Evolutionary conservation across 768 basidiomycete genomes (phyloP).

Genomic region (Tylopilus cervinicoccineus): DNA sequence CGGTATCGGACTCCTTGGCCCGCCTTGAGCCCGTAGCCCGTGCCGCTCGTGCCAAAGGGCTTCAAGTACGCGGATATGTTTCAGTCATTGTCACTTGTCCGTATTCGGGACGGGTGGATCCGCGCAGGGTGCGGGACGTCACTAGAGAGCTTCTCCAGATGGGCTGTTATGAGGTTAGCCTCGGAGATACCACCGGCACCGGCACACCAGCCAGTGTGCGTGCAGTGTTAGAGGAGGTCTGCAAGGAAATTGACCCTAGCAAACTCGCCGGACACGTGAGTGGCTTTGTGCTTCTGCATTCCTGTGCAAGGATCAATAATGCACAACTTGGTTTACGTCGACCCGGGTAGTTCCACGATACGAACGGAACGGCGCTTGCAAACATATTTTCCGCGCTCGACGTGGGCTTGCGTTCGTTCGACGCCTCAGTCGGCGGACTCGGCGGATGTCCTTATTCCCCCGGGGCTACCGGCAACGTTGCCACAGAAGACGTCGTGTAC

Average conservation of each 20-base stretch:
- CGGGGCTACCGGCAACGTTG: conserved; percentile 92
- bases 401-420: conserved; percentile 77
- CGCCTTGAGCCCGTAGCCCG: conserved; percentile 59
- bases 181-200: conserved; percentile 90
- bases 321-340: background rate
- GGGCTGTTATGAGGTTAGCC: conserved; percentile 91
- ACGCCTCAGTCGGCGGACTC: conserved; percentile 81
- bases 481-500: conserved; percentile 90
- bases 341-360: conserved; percentile 74
- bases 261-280: conserved; percentile 61
- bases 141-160: conserved; percentile 71
- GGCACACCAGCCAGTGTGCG: conserved; percentile 70
- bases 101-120: conserved; percentile 75
- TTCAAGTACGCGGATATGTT: conserved; percentile 82
- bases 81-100: conserved; percentile 84
- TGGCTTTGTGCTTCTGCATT: conserved; percentile 31
- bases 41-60: conserved; percentile 52
- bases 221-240: conserved; percentile 67
- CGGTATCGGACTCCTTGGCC: conserved; percentile 64
- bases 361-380: conserved; percentile 77
- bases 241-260: conserved; percentile 53
- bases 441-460: conserved; percentile 97
- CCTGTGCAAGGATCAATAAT: background rate
- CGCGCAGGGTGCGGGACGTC: conserved; percentile 60
- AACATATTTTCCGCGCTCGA: conserved; percentile 71